These are phyloP conservation scores for Apiotrichum porosum DNA, from an alignment of 1,284 basidiomycete species.

Conservation along the genomic window DNA sequence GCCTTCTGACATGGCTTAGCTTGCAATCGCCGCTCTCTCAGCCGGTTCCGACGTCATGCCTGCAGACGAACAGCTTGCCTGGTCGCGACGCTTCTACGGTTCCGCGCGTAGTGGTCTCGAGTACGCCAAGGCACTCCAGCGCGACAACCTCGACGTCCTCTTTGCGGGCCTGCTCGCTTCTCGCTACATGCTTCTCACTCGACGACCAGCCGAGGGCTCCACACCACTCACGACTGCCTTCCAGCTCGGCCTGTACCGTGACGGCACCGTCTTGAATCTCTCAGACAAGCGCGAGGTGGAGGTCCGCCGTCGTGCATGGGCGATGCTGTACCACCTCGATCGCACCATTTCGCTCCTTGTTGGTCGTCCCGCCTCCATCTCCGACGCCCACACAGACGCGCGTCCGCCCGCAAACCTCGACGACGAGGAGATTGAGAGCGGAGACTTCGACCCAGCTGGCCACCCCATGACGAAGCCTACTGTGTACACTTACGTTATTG, in stretches of 20 bases:
- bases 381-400: constrained; percentile 50
- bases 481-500: constrained; percentile 48
- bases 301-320: constrained; percentile 48
- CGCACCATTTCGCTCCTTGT: constrained; percentile 49
- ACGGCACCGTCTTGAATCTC: constrained; percentile 49
- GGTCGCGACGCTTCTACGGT: constrained; percentile 50
- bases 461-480: constrained; percentile 48
- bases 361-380: constrained; percentile 48
- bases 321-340: constrained; percentile 49
- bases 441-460: constrained; percentile 47
- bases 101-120: constrained; percentile 46
- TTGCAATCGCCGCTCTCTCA: constrained; percentile 49
- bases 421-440: constrained; percentile 48
- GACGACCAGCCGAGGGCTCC: constrained; percentile 49
- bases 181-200: constrained; percentile 49
- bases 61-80: constrained; percentile 41
- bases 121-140: constrained; percentile 49
- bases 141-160: constrained; percentile 50
- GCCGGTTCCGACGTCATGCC: constrained; percentile 45
- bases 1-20: too few relatives aligned
- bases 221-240: constrained; percentile 50
- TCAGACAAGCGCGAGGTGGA: constrained; percentile 49
- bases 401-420: constrained; percentile 48
- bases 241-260: constrained; percentile 50
- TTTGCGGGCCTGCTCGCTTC: constrained; percentile 49